Conservation (phyloP, 306 rosid genomes). For the Elaeagnus macrophylla region DNA sequence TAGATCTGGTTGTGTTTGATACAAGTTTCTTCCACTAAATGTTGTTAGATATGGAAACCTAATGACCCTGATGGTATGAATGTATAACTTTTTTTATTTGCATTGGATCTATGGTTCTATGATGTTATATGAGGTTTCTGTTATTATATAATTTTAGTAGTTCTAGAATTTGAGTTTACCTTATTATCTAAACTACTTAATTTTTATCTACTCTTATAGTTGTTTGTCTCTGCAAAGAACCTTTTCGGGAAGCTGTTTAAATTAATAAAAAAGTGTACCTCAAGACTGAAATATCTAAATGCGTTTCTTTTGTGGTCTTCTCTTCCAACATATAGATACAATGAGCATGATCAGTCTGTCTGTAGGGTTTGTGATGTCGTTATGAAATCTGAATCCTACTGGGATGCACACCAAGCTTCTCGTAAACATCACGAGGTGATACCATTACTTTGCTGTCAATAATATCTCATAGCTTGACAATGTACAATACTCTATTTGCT, state of each 20-base stretch:
- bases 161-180: neutral
- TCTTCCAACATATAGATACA: slow-evolving; percentile 38
- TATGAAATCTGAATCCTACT: slow-evolving; percentile 57
- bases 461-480: neutral
- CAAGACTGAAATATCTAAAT: slow-evolving; percentile 15
- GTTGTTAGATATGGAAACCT: too few relatives aligned
- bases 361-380: slow-evolving; percentile 71
- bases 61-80: too few relatives aligned
- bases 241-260: neutral
- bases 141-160: neutral
- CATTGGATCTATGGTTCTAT: too few relatives aligned
- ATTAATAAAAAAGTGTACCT: neutral
- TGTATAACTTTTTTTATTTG: too few relatives aligned
- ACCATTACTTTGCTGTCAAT: neutral
- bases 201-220: neutral
- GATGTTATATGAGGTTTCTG: too few relatives aligned
- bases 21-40: too few relatives aligned
- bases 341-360: slow-evolving; percentile 70
- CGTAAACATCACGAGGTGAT: slow-evolving; percentile 87
- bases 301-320: neutral
- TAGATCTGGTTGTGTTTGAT: too few relatives aligned
- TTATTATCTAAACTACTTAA: neutral
- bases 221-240: neutral
- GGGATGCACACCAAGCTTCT: slow-evolving; percentile 85
- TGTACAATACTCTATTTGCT: neutral